Conservation (phyloP, 2,329 filamentous ascomycete genomes). For the Monilinia aucupariae region DNA sequence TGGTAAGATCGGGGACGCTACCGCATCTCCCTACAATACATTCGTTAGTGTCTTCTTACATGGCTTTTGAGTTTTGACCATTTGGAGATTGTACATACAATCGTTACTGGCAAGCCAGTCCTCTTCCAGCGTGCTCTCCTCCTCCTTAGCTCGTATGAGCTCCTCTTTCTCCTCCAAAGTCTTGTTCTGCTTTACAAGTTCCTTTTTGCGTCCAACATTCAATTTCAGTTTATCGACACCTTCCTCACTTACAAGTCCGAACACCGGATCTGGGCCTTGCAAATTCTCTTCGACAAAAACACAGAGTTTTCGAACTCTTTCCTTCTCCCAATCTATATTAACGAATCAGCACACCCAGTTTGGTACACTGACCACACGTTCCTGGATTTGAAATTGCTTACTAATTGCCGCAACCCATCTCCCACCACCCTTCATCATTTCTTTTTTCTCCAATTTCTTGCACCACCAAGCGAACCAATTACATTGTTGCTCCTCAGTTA, state of each 20-base stretch:
- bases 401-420: slow-evolving; percentile 16
- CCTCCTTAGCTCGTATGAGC: background rate
- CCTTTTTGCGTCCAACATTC: background rate
- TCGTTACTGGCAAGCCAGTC: slow-evolving; percentile 9
- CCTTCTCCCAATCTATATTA: slow-evolving; percentile 9
- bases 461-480: slow-evolving; percentile 11
- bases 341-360: background rate
- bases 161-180: background rate
- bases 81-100: background rate
- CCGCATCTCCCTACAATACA: background rate
- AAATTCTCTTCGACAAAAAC: background rate
- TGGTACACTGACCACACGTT: background rate
- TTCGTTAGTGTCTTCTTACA: background rate
- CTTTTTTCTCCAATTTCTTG: background rate
- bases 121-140: background rate
- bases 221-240: background rate
- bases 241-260: background rate
- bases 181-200: background rate
- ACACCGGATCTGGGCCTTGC: background rate
- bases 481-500: background rate
- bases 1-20: slow-evolving; percentile 3
- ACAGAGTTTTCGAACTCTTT: background rate
- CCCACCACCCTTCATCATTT: slow-evolving; percentile 8
- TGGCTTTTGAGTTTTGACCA: background rate
- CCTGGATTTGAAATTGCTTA: background rate